Evolutionary conservation across 2,329 filamentous ascomycete species (phyloP), one percentile per base, ranked within the genome.

Genomic region (Ophiostoma quercus): DNA sequence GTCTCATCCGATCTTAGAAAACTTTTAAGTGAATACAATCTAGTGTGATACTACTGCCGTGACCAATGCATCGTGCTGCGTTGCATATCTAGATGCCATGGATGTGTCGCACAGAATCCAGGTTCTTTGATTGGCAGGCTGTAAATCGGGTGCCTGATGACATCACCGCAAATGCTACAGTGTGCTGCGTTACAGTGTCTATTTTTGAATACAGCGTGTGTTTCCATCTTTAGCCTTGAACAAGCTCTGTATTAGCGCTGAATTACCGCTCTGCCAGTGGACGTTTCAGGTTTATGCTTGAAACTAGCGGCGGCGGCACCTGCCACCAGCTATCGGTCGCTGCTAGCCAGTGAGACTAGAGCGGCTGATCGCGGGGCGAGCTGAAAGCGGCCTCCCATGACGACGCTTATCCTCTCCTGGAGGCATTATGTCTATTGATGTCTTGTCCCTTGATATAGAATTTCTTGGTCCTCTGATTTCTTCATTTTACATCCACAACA

Each of bases 351-450:
- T 62, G 22, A 29, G 22, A 25, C 25, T 16, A 60, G 16, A 47
- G 43, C 43, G n/a, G n/a, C 51, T 57, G 51, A 62, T 34, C 57
- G 57, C 57, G 57, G 57, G 57, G 57, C 57, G 57, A 62, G 57
- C 57, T 62, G 57, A 62, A 62, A 62, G 57, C 57, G 57, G 57
- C 57, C 57, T 62, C 57, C 57, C 57, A 32, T 62, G 57, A 62
- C 11, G 57, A 29, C 22, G 57, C 22, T 25, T 57, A 12, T 57
- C 12, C 8, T n/a, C 9, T 57, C 22, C 16, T 57, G 51, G 16
- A 19, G 11, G 39, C 9, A 41, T 14, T 41, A 11, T 41, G 34
- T 34, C 39, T 41, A 41, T 41, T 25, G 16, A 25, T 57, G 7
- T 57, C 8, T 57, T 29, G 16, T 25, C 43, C 16, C 5, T 47